Conservation (phyloP, 345 rosid species). For the Schrenkiella parvula region DNA sequence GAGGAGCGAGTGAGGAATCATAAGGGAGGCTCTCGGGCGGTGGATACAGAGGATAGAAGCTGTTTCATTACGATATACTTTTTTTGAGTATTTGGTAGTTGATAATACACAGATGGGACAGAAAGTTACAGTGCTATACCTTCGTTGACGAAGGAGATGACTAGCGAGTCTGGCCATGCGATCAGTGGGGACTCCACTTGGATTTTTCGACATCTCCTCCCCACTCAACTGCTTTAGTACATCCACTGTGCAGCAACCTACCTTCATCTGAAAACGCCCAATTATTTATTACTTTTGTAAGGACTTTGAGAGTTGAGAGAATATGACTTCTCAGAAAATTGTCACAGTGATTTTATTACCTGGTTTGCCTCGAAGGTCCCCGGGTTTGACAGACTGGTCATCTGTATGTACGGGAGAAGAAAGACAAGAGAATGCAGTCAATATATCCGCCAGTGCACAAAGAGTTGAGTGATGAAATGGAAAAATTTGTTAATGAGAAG, state of each 20-base stretch:
- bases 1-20: conserved; percentile 73
- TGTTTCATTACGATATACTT: conserved; percentile 30
- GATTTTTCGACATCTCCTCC: conserved; percentile 76
- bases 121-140: conserved; percentile 30
- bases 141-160: conserved; percentile 71
- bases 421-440: background rate
- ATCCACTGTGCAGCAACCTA: conserved; percentile 87
- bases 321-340: background rate
- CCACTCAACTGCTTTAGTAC: conserved; percentile 80
- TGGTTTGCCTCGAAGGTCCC: conserved; percentile 73
- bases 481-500: background rate
- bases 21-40: conserved; percentile 75
- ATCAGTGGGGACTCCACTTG: conserved; percentile 57
- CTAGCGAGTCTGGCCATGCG: conserved; percentile 82
- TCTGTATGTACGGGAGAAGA: conserved; percentile 37
- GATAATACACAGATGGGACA: background rate
- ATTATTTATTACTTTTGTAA: background rate
- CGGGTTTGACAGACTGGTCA: conserved; percentile 70
- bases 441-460: background rate
- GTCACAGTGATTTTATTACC: conserved; percentile 37
- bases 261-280: conserved; percentile 58
- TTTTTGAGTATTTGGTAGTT: background rate
- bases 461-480: background rate
- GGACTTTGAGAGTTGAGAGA: background rate
- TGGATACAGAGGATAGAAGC: conserved; percentile 87